Evolutionary conservation across 2,329 filamentous ascomycete genomes (phyloP).

Genomic region (Sordariomycetes sp.): DNA sequence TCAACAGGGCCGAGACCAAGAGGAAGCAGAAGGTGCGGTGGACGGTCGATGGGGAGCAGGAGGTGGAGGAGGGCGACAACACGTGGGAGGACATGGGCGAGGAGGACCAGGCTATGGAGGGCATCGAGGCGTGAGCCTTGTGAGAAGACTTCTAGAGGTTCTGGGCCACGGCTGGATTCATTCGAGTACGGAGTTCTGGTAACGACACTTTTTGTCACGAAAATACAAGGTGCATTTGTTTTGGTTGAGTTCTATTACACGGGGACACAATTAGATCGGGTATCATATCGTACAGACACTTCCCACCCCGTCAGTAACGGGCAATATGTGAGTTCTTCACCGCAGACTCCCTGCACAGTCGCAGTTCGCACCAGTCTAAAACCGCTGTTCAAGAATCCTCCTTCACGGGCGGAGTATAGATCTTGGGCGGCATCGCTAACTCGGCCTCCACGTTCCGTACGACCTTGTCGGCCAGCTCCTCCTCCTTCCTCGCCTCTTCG

Average conservation of each 20-base stretch:
- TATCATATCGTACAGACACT: not conserved
- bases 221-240: not conserved
- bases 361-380: not conserved
- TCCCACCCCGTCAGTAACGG: not conserved
- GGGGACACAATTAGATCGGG: not conserved
- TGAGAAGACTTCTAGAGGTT: conserved; percentile 1
- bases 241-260: not conserved
- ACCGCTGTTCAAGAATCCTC: not conserved
- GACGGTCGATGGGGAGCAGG: conserved; percentile 16
- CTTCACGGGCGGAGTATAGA: conserved; percentile 14
- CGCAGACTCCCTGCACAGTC: not conserved
- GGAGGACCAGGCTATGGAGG: conserved; percentile 26
- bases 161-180: conserved; percentile 7
- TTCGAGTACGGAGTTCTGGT: conserved; percentile 3
- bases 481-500: conserved; percentile 16
- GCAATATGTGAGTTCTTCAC: not conserved
- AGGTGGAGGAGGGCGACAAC: conserved; percentile 8
- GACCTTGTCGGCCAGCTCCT: conserved; percentile 24
- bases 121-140: conserved; percentile 21
- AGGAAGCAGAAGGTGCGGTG: conserved; percentile 8
- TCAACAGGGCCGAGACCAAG: conserved; percentile 28
- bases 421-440: conserved; percentile 24
- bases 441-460: conserved; percentile 28
- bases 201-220: not conserved
- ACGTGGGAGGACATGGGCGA: conserved; percentile 23